These are phyloP conservation scores for Spinacia oleracea DNA, from an alignment of 179 eudicot species.

Conservation along the genomic window DNA sequence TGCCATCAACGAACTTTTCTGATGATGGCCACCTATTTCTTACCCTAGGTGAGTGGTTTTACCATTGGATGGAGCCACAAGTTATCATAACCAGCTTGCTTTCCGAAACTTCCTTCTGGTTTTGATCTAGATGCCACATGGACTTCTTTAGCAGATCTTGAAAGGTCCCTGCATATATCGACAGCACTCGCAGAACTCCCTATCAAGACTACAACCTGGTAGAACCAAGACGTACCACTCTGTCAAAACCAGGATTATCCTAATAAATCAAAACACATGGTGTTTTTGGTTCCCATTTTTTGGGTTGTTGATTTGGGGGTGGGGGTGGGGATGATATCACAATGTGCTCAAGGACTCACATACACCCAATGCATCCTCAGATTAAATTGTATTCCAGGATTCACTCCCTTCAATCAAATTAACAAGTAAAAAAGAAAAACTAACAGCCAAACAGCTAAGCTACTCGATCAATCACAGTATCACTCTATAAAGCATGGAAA, in stretches of 20 bases:
- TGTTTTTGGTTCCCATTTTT: not conserved
- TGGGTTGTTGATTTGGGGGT: not conserved
- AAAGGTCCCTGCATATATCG: conserved; percentile 77
- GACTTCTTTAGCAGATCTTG: conserved; percentile 74
- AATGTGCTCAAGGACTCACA: not conserved
- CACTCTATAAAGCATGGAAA: not conserved
- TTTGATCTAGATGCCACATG: conserved; percentile 80
- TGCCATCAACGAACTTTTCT: not conserved
- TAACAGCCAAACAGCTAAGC: no score
- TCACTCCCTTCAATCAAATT: not conserved
- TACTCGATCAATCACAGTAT: no score
- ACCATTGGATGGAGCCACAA: conserved; percentile 92
- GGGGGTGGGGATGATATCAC: not conserved
- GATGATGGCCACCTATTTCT: conserved; percentile 30
- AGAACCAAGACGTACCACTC: not conserved
- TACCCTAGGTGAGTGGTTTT: conserved; percentile 36
- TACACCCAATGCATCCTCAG: not conserved
- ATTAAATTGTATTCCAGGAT: not conserved
- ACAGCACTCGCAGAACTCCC: conserved; percentile 83
- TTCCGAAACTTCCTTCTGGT: conserved; percentile 27
- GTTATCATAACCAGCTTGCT: conserved; percentile 53
- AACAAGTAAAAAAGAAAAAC: not conserved
- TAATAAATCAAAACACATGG: not conserved
- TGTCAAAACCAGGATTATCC: not conserved
- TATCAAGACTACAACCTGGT: conserved; percentile 74